phyloP scores from a whole-genome alignment of 768 basidiomycete genomes.

The Sarcomyxa edulis region DNA sequence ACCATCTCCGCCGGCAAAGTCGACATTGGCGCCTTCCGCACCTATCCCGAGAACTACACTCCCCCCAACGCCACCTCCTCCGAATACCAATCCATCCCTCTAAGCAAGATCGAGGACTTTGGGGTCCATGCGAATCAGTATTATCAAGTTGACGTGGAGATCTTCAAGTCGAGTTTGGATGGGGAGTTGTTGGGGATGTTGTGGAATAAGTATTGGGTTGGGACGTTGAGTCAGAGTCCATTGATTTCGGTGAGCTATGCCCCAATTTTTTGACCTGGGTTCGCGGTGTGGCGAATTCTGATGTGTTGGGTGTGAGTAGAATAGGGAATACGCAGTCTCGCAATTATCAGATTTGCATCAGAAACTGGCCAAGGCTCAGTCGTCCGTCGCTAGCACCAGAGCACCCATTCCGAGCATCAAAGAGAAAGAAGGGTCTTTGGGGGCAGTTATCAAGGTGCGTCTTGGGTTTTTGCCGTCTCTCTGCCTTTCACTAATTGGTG shows the following conservation, averaged over 20 bases:
- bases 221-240: conserved; percentile 90
- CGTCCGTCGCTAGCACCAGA: conserved; percentile 51
- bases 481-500: no score
- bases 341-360: conserved; percentile 88
- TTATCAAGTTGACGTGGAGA: conserved; percentile 89
- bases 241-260: conserved; percentile 70
- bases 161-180: conserved; percentile 91
- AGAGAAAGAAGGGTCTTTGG: conserved; percentile 33
- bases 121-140: conserved; percentile 97
- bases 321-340: conserved; percentile 88
- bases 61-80: conserved; percentile 67
- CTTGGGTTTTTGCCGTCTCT: background rate
- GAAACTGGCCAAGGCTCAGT: conserved; percentile 76
- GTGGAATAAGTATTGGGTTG: conserved; percentile 99
- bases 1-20: conserved; percentile 98
- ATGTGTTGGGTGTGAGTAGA: conserved; percentile 42
- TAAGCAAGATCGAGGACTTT: conserved; percentile 98
- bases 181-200: conserved; percentile 81
- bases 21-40: conserved; percentile 98
- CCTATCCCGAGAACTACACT: conserved; percentile 93
- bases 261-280: background rate
- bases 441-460: conserved; percentile 37
- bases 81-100: conserved; percentile 94
- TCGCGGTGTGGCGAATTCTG: background rate
- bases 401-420: conserved; percentile 49